Conservation (phyloP, 2,329 filamentous ascomycete genomes). For the Rutstroemia sp. region DNA sequence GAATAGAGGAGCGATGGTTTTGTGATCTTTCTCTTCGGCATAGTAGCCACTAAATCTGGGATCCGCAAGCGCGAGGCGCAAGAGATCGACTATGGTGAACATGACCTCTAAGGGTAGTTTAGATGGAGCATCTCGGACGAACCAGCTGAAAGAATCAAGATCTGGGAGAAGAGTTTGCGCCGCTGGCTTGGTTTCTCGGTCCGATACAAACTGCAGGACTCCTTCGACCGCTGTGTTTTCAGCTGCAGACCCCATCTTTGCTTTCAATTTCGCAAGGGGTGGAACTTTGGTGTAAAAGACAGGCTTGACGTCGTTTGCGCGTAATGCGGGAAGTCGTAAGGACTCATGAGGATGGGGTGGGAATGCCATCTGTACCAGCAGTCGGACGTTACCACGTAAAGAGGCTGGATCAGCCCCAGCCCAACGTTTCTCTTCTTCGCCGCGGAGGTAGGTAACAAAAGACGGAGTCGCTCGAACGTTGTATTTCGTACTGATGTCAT, state of each 20-base stretch:
- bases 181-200: conserved; percentile 48
- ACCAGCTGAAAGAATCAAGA: conserved; percentile 54
- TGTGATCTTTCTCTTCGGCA: conserved; percentile 63
- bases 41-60: conserved; percentile 74
- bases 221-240: conserved; percentile 52
- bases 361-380: conserved; percentile 68
- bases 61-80: conserved; percentile 71
- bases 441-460: conserved; percentile 76
- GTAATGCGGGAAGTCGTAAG: conserved; percentile 63
- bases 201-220: conserved; percentile 65
- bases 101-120: conserved; percentile 55
- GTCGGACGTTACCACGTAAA: conserved; percentile 63
- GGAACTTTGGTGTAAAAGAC: conserved; percentile 69
- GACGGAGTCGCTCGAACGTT: conserved; percentile 74
- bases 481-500: conserved; percentile 57
- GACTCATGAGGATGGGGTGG: conserved; percentile 69
- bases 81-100: conserved; percentile 80
- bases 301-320: conserved; percentile 54
- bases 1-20: conserved; percentile 56
- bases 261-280: conserved; percentile 71
- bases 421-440: conserved; percentile 73
- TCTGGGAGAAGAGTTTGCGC: conserved; percentile 65
- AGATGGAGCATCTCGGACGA: conserved; percentile 48
- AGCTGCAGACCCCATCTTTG: conserved; percentile 64
- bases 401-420: conserved; percentile 63